These are phyloP conservation scores for Colletotrichum sp. DNA, from an alignment of 2,329 filamentous ascomycete genomes.

Conservation along the genomic window DNA sequence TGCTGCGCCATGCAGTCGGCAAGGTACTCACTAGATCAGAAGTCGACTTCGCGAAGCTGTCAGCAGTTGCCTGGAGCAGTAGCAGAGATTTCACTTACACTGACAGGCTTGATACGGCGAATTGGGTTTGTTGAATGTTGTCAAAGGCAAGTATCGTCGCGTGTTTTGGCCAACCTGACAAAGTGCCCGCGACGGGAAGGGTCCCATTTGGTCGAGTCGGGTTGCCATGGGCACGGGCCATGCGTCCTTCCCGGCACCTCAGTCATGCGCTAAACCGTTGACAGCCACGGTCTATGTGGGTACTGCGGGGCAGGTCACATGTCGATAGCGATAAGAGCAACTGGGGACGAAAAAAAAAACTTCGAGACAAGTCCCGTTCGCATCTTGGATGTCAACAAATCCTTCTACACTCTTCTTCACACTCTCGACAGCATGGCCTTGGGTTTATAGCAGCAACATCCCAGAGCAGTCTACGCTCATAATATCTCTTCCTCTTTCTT, in stretches of 20 bases:
- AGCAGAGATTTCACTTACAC: background rate
- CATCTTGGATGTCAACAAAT: conserved; percentile 1
- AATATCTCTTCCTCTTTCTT: background rate
- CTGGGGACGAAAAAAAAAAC: conserved; percentile 16
- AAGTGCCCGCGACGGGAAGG: background rate
- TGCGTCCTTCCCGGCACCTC: background rate
- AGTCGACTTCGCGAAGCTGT: background rate
- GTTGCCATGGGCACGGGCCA: conserved; percentile 13
- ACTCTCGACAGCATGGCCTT: conserved; percentile 6
- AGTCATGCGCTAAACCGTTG: background rate
- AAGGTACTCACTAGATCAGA: background rate
- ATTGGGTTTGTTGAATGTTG: background rate
- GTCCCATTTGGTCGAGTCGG: conserved; percentile 12
- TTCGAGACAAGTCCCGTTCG: conserved; percentile 36
- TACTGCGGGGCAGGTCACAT: conserved; percentile 16
- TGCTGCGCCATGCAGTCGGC: background rate
- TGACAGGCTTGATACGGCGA: background rate
- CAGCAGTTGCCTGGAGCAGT: background rate
- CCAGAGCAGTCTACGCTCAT: conserved; percentile 6
- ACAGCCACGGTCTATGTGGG: background rate
- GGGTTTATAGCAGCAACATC: conserved; percentile 8
- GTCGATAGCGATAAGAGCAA: conserved; percentile 20
- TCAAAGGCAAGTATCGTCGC: background rate
- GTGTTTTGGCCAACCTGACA: conserved; percentile 8
- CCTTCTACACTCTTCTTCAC: conserved; percentile 20